These are phyloP conservation scores for Neonectria neomacrospora DNA, from an alignment of 2,329 filamentous ascomycete genomes.

Conservation along the genomic window DNA sequence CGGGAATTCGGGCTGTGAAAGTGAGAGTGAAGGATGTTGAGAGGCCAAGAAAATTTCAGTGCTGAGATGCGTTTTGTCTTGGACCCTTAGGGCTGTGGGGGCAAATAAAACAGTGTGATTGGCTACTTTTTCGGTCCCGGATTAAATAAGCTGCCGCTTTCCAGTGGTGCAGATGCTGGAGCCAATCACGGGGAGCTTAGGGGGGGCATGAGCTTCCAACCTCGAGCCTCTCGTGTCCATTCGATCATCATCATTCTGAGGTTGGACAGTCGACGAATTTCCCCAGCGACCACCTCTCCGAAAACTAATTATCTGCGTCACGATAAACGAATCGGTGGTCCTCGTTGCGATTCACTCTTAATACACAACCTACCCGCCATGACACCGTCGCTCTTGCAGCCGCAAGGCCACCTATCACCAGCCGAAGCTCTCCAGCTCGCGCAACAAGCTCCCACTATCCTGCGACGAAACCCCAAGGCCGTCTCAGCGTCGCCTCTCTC, in stretches of 20 bases:
- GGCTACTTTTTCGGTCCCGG: not conserved
- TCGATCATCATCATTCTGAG: constrained; percentile 30
- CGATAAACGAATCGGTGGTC: not conserved
- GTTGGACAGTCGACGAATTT: constrained; percentile 22
- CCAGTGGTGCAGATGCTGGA: constrained; percentile 2
- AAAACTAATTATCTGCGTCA: not conserved
- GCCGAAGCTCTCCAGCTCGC: constrained; percentile 66
- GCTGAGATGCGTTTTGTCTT: constrained; percentile 39
- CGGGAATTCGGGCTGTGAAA: constrained; percentile 31
- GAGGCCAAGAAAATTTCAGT: constrained; percentile 36
- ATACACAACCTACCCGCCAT: constrained; percentile 47
- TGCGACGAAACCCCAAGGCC: constrained; percentile 64
- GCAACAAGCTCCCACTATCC: constrained; percentile 68
- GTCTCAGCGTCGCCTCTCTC: constrained; percentile 65
- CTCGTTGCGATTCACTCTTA: constrained; percentile 22
- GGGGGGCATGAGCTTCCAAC: constrained; percentile 23
- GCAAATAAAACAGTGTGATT: not conserved
- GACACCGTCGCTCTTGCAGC: constrained; percentile 65
- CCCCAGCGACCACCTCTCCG: not conserved
- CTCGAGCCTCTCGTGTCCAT: constrained; percentile 37
- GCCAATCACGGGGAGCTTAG: constrained; percentile 35
- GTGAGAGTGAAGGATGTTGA: constrained; percentile 36
- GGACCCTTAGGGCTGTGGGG: constrained; percentile 33
- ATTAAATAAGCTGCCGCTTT: constrained; percentile 13
- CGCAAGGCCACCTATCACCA: constrained; percentile 67